Conservation (phyloP, 1,284 basidiomycete genomes). For the Rhodotorula sp. region DNA sequence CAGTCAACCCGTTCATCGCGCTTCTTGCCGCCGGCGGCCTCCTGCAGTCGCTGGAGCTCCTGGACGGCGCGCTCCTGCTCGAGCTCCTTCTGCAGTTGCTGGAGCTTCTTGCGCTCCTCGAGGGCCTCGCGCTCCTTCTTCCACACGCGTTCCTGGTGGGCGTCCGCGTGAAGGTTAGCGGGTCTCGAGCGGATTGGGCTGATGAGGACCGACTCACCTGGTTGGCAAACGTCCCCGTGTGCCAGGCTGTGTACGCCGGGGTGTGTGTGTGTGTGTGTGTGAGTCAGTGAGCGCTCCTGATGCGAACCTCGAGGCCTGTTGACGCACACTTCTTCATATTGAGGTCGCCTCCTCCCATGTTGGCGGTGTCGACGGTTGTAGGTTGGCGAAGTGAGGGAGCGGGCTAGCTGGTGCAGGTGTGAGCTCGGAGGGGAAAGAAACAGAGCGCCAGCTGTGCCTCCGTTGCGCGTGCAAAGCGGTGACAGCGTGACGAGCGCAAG, state of each 20-base stretch:
- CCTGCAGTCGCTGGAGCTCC: slow-evolving; percentile 86
- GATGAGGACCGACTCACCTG: slow-evolving; percentile 7
- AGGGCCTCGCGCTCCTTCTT: slow-evolving; percentile 94
- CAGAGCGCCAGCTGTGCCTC: no score
- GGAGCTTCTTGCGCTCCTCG: slow-evolving; percentile 96
- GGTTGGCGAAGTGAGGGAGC: background rate
- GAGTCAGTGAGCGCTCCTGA: background rate
- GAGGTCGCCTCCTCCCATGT: slow-evolving; percentile 57
- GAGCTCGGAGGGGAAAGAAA: background rate
- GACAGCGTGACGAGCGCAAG: no score
- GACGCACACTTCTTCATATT: slow-evolving; percentile 85
- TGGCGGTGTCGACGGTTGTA: background rate
- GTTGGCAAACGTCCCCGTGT: slow-evolving; percentile 38
- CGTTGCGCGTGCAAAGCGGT: no score
- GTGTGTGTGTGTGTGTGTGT: background rate
- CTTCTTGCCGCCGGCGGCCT: slow-evolving; percentile 87
- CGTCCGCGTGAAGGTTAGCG: slow-evolving; percentile 17
- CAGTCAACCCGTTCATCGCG: slow-evolving; percentile 91
- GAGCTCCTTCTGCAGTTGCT: slow-evolving; percentile 92
- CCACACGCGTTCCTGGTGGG: slow-evolving; percentile 97
- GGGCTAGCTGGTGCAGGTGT: background rate
- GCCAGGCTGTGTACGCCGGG: slow-evolving; percentile 13
- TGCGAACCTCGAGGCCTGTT: no score
- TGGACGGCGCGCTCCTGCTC: slow-evolving; percentile 96
- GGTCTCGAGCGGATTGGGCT: no score